phyloP scores from a whole-genome alignment of 108 stramenopile genomes.

The Cyclostephanos invisitatus region DNA sequence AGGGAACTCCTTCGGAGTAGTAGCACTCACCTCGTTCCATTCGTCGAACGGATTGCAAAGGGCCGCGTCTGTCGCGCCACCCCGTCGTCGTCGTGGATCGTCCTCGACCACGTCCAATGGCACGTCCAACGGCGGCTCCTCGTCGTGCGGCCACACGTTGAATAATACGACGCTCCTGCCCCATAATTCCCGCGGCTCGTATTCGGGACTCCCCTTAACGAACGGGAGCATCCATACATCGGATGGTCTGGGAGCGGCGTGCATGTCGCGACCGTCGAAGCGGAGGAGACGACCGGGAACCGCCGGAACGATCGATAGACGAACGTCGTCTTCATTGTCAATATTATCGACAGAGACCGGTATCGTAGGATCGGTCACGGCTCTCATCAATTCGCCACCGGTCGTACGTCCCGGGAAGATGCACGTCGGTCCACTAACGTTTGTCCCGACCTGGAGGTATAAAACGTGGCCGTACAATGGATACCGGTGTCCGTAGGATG shows the following conservation, averaged over 20 bases:
- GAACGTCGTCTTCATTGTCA: constrained; percentile 32
- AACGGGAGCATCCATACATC: constrained; percentile 76
- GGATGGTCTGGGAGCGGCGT: constrained; percentile 75
- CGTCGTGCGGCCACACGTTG: constrained; percentile 67
- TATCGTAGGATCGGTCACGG: neutral
- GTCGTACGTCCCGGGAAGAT: constrained; percentile 56
- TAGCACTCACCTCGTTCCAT: constrained; percentile 23
- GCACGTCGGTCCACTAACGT: constrained; percentile 72
- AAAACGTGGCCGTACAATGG: constrained; percentile 75
- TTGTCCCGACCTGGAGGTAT: constrained; percentile 62
- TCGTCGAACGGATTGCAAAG: constrained; percentile 31
- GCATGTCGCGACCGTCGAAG: constrained; percentile 68
- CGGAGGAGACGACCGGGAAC: constrained; percentile 66
- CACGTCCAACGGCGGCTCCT: constrained; percentile 65
- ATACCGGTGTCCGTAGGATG: constrained; percentile 45
- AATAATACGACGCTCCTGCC: constrained; percentile 79
- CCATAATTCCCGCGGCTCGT: constrained; percentile 55
- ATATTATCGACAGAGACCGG: neutral
- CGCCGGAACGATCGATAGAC: constrained; percentile 64
- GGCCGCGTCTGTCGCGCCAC: constrained; percentile 5
- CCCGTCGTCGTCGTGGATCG: neutral
- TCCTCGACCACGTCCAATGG: constrained; percentile 34
- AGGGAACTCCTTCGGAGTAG: neutral
- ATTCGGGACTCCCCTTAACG: constrained; percentile 51
- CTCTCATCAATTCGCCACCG: constrained; percentile 61